A percentile compares a stretch with the other conserved stretches of the same genome.
These are phyloP conservation scores for Geranium incanum DNA, from an alignment of 441 rosid genomes.

Conservation along the genomic window DNA sequence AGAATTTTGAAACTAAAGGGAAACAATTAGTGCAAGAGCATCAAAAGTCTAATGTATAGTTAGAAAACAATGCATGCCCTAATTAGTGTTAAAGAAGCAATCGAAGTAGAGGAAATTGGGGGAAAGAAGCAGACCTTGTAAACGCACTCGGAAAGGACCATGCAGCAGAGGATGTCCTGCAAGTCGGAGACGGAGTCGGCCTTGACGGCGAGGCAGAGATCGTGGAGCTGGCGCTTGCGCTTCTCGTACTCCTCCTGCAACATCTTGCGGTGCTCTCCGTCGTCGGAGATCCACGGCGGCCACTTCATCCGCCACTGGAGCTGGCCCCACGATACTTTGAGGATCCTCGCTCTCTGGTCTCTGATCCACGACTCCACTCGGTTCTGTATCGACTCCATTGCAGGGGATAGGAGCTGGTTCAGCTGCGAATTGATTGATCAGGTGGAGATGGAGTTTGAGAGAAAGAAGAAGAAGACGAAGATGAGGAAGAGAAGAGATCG, in stretches of 20 bases:
- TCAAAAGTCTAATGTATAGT: not conserved
- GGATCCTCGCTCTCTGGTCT: constrained; percentile 67
- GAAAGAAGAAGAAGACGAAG: not conserved
- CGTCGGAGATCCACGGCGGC: constrained; percentile 63
- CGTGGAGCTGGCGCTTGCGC: constrained; percentile 60
- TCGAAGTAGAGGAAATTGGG: not conserved
- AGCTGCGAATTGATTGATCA: not conserved
- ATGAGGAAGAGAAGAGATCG: not conserved
- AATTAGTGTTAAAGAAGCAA: not conserved
- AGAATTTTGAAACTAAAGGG: not conserved
- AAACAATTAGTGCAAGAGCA: not conserved
- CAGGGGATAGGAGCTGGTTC: not conserved
- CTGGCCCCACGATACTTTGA: constrained; percentile 71
- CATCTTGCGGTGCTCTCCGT: constrained; percentile 47
- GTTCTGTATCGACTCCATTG: constrained; percentile 69
- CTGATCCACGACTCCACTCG: constrained; percentile 85
- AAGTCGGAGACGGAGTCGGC: constrained; percentile 78
- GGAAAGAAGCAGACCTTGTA: constrained; percentile 48
- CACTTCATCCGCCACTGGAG: constrained; percentile 68
- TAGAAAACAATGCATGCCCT: not conserved
- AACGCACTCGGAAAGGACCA: constrained; percentile 93
- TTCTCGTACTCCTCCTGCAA: constrained; percentile 71
- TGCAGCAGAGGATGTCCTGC: constrained; percentile 89
- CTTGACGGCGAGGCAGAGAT: constrained; percentile 66
- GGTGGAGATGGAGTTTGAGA: not conserved